Evolutionary conservation across 257 asterid species (phyloP), one percentile per base, ranked within the genome.

Genomic region (Cruciata laevipes): DNA sequence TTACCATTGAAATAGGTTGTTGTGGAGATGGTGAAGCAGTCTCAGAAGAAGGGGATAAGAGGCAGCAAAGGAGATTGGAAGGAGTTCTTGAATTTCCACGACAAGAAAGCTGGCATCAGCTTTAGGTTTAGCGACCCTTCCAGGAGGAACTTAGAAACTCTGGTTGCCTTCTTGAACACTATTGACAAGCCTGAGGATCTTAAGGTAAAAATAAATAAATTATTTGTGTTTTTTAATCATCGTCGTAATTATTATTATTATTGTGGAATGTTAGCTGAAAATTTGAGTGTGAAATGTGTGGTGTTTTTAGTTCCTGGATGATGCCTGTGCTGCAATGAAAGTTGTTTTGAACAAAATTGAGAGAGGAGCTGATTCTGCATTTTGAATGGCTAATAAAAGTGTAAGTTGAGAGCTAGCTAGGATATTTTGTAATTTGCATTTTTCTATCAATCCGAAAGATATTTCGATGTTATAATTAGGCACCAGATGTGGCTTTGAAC

Each of bases 311-410:
- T 78, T 88, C 77, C 68, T 88, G 61, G 93, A 90, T 69, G 99
- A 94, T 77, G 95, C 97, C 66, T 66, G 91, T 63, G 91, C 96
- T 10, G 93, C 95, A 65, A 94, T 90, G 99, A 88, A 83, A 76
- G 97, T 94, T 56, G 87, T 77, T 72, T 73, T 82, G 77, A 87
- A 90, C 78, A 88, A 83, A 83, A 70, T 94, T 74, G 95, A 88
- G 60, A 82, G 77, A 31, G 83, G 73, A 71, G 78, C 74, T 58
- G 83, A 79, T 38, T 79, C 57, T 76, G 76, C 74, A 77, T 37
- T 88, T 74, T 67, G 84, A 4, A n/a, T 66, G 35, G 67, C 27
- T 71, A n/a, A 35, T 7, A 82, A 80, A 24, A 94, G 88, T 87
- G 96, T 93, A 80, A 76, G 65, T 63, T 30, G 17, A 53, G 59